These are phyloP conservation scores for Anastatica hierochuntica DNA, from an alignment of 345 rosid genomes.

Conservation along the genomic window DNA sequence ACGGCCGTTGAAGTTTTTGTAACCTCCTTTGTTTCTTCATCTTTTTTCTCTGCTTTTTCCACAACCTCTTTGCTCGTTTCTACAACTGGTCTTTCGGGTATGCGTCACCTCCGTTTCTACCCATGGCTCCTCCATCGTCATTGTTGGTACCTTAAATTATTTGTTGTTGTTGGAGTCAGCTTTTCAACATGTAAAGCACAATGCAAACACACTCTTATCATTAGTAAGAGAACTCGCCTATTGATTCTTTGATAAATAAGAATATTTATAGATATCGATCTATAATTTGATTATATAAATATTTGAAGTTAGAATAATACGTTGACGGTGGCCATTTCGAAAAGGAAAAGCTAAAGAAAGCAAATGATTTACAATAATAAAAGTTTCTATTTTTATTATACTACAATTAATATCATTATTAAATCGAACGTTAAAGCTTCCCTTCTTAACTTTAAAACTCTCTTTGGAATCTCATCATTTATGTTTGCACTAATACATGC, in stretches of 20 bases:
- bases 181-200: conserved; percentile 21
- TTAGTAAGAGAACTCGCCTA: no score
- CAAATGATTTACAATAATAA: no score
- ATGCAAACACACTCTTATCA: not conserved
- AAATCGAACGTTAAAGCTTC: no score
- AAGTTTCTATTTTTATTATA: no score
- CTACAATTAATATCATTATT: no score
- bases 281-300: no score
- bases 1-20: conserved; percentile 7
- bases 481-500: no score
- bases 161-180: conserved; percentile 19
- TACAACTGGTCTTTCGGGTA: conserved; percentile 5
- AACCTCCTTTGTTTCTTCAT: conserved; percentile 9
- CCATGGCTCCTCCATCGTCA: conserved; percentile 15
- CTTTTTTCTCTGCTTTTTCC: conserved; percentile 6
- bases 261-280: no score
- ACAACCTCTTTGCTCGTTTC: conserved; percentile 20
- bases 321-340: conserved; percentile 26
- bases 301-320: not conserved
- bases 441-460: no score
- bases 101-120: conserved; percentile 10
- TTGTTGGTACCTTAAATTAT: conserved; percentile 21
- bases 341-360: no score
- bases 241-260: no score
- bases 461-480: no score